Percentiles rank a stretch among this genome's conserved stretches.
Evolutionary conservation across 208 protist species (phyloP).

Genomic region (Porcisia deanei): DNA sequence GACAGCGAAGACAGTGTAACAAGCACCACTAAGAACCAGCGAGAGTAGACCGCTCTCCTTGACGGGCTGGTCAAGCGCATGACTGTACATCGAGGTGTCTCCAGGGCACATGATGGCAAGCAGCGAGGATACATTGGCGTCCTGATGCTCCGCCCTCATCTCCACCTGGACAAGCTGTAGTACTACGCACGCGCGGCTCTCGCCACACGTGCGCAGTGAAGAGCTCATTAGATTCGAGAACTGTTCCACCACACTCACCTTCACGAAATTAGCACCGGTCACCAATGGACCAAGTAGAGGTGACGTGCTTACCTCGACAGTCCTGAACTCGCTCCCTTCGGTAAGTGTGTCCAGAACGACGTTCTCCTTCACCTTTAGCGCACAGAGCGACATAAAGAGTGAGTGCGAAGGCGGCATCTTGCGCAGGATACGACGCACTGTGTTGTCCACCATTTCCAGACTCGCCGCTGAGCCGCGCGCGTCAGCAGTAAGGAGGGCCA

Average conservation of each 20-base stretch:
- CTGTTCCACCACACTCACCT: constrained; percentile 24
- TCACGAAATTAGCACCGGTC: constrained; percentile 26
- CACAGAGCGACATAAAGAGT: constrained; percentile 44
- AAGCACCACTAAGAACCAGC: constrained; percentile 36
- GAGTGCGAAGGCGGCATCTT: constrained; percentile 31
- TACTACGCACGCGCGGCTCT: constrained; percentile 41
- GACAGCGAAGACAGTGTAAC: constrained; percentile 33
- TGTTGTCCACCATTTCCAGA: constrained; percentile 54
- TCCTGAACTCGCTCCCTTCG: constrained; percentile 22
- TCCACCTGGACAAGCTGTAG: constrained; percentile 42
- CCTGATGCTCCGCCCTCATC: constrained; percentile 25
- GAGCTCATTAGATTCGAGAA: constrained; percentile 34
- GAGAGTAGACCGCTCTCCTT: constrained; percentile 35
- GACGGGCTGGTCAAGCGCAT: constrained; percentile 15
- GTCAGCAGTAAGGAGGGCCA: constrained; percentile 54
- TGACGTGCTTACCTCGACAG: constrained; percentile 22
- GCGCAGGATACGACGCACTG: constrained; percentile 36
- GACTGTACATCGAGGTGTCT: constrained; percentile 33
- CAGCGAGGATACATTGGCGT: constrained; percentile 39
- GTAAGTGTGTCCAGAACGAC: constrained; percentile 40
- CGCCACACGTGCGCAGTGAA: constrained; percentile 38
- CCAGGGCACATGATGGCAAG: constrained; percentile 36
- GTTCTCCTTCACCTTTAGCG: constrained; percentile 30
- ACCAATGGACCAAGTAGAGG: constrained; percentile 42
- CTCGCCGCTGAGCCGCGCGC: constrained; percentile 42